phyloP scores from a whole-genome alignment of 192 early-diverging fungal genomes.

The Lobosporangium transversale region DNA sequence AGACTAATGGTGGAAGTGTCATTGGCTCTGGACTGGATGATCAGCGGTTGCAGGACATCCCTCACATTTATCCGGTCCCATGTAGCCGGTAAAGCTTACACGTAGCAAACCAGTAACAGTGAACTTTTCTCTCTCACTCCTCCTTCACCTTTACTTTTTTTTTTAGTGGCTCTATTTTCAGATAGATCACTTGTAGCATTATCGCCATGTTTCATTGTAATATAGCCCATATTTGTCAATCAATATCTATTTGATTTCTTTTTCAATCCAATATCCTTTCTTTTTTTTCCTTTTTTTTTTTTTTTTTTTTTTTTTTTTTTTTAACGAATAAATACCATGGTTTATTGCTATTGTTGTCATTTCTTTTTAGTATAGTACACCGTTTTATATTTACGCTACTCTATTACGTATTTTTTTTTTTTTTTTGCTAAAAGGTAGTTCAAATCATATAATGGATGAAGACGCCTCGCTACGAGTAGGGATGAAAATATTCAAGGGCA shows the following conservation, averaged over 20 bases:
- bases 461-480: not conserved
- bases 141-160: not conserved
- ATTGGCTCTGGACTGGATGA: constrained; percentile 22
- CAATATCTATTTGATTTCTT: not conserved
- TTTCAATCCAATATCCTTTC: not conserved
- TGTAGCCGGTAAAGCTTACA: constrained; percentile 24
- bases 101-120: not conserved
- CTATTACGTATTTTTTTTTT: not conserved
- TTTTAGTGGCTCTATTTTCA: not conserved
- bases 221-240: too few species aligned
- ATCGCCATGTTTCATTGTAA: not conserved
- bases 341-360: too few species aligned
- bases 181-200: not conserved
- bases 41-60: constrained; percentile 47
- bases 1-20: constrained; percentile 1
- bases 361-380: too few species aligned
- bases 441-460: not conserved
- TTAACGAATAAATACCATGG: not conserved
- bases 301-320: not conserved
- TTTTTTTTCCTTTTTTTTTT: not conserved
- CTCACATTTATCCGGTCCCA: constrained; percentile 46
- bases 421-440: not conserved
- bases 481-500: not conserved
- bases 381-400: too few species aligned
- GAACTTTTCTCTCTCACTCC: not conserved